phyloP scores from a whole-genome alignment of 176 grass and related monocot genomes.

The Pontederia paniculata region DNA sequence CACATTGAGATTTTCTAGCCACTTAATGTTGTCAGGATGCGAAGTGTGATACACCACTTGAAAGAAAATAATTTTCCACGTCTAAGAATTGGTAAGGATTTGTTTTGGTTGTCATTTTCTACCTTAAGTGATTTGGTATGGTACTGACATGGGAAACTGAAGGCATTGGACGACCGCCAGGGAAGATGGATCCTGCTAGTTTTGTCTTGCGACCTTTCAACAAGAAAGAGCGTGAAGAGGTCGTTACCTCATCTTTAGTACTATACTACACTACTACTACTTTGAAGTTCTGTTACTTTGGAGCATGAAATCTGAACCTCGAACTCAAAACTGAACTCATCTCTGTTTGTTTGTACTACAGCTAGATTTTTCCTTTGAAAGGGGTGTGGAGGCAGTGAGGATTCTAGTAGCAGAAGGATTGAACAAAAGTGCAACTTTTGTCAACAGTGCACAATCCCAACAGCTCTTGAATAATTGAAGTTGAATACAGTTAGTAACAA shows the following conservation, averaged over 20 bases:
- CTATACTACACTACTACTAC: no score
- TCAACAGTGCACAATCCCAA: neutral
- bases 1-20: no score
- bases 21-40: constrained; percentile 42
- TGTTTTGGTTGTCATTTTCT: neutral
- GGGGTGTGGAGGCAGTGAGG: neutral
- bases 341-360: neutral
- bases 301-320: no score
- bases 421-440: constrained; percentile 4
- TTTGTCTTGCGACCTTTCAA: constrained; percentile 76
- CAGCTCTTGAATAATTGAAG: neutral
- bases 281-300: no score
- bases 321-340: neutral
- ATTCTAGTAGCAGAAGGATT: neutral
- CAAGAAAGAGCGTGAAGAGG: constrained; percentile 73
- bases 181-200: constrained; percentile 90
- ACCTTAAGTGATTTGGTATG: neutral
- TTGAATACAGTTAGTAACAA: no score
- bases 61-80: constrained; percentile 80
- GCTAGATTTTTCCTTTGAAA: constrained; percentile 3
- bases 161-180: constrained; percentile 85
- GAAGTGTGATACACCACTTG: constrained; percentile 81
- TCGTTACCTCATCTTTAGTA: constrained; percentile 12
- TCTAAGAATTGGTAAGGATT: constrained; percentile 56
- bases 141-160: neutral